A percentile compares a stretch with the other conserved stretches of the same genome.
These are phyloP conservation scores for Phallus indusiatus DNA, from an alignment of 768 basidiomycete genomes.

Conservation along the genomic window DNA sequence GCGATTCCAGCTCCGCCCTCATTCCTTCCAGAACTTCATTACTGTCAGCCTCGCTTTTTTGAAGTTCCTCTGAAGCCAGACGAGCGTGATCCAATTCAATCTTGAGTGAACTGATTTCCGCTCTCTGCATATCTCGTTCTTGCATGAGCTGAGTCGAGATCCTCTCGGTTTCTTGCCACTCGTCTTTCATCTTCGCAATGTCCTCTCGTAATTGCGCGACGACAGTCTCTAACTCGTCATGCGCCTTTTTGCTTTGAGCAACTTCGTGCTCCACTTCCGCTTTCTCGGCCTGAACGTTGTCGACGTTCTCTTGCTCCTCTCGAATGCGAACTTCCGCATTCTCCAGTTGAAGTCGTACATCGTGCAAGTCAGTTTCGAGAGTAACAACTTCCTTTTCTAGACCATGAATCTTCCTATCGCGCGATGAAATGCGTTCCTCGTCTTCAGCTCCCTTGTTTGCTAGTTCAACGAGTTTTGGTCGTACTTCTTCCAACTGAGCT, in stretches of 20 bases:
- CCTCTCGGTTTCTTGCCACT: not conserved
- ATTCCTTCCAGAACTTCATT: slow-evolving; percentile 52
- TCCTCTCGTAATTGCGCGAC: slow-evolving; percentile 29
- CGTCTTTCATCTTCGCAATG: slow-evolving; percentile 8
- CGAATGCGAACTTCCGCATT: slow-evolving; percentile 20
- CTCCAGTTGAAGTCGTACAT: slow-evolving; percentile 18
- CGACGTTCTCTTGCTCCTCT: slow-evolving; percentile 38
- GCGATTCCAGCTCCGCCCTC: slow-evolving; percentile 60
- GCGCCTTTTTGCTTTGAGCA: slow-evolving; percentile 53
- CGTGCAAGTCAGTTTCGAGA: slow-evolving; percentile 51
- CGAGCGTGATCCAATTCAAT: slow-evolving; percentile 32
- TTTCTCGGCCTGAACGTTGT: slow-evolving; percentile 34
- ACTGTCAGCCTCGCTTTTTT: slow-evolving; percentile 47
- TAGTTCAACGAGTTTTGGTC: slow-evolving; percentile 75
- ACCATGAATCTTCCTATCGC: slow-evolving; percentile 44
- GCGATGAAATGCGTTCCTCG: slow-evolving; percentile 50
- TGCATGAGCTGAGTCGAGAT: slow-evolving; percentile 1
- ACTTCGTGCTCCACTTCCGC: slow-evolving; percentile 40
- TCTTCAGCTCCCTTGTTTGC: slow-evolving; percentile 50
- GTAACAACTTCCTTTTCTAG: slow-evolving; percentile 49
- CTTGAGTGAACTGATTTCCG: slow-evolving; percentile 44
- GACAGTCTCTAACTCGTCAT: slow-evolving; percentile 51
- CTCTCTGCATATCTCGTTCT: slow-evolving; percentile 14
- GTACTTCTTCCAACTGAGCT: slow-evolving; percentile 78
- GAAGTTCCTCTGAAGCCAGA: slow-evolving; percentile 24